Conservation (phyloP, 2,329 filamentous ascomycete genomes). For the Aplosporella prunicola region DNA sequence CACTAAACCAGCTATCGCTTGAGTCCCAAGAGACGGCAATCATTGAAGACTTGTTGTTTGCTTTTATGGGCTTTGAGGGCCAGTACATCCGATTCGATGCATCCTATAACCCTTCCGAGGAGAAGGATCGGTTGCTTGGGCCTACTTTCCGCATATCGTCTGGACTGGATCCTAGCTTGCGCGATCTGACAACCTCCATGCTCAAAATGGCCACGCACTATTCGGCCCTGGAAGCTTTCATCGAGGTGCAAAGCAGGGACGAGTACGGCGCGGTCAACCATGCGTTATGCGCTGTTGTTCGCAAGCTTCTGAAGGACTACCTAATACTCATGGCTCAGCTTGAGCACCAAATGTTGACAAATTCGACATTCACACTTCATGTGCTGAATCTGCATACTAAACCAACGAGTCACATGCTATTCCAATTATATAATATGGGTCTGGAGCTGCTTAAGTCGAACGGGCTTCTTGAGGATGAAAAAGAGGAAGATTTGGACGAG, state of each 20-base stretch:
- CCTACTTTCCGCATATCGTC: conserved; percentile 70
- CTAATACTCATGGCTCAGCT: conserved; percentile 85
- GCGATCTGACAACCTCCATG: conserved; percentile 81
- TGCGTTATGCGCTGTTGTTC: conserved; percentile 87
- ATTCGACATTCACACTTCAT: conserved; percentile 81
- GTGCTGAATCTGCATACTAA: conserved; percentile 87
- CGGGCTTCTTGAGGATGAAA: conserved; percentile 68
- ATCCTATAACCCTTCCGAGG: conserved; percentile 70
- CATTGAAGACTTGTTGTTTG: conserved; percentile 82
- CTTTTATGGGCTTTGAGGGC: conserved; percentile 98
- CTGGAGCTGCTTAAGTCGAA: conserved; percentile 78
- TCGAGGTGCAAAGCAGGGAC: conserved; percentile 86
- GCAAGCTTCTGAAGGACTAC: conserved; percentile 87
- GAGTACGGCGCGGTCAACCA: conserved; percentile 94
- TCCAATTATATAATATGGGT: conserved; percentile 74
- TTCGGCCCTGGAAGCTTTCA: conserved; percentile 79
- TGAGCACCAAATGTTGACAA: conserved; percentile 85
- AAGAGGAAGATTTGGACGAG: conserved; percentile 58
- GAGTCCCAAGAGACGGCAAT: conserved; percentile 80
- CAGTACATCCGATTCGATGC: conserved; percentile 86
- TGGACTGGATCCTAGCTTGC: conserved; percentile 82
- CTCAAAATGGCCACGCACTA: conserved; percentile 92
- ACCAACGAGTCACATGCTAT: conserved; percentile 82
- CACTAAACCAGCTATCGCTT: conserved; percentile 61
- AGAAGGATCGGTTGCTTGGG: conserved; percentile 78